Evolutionary conservation across 2,329 filamentous ascomycete species (phyloP).

Genomic region (Teratosphaeria nubilosa): DNA sequence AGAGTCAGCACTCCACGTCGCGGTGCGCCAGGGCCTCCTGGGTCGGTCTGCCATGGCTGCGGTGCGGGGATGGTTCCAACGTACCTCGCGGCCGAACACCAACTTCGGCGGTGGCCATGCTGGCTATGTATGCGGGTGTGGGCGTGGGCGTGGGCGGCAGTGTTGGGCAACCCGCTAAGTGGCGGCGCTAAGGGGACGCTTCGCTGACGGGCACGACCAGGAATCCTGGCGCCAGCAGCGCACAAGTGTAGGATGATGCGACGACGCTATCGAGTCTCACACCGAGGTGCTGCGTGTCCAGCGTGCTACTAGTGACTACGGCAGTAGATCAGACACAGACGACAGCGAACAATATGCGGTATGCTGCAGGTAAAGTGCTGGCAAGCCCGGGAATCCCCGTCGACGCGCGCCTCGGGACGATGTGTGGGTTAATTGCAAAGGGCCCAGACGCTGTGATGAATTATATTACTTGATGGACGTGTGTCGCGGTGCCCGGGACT

Average conservation of each 20-base stretch:
- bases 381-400: neutral
- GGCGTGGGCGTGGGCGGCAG: too few relatives aligned
- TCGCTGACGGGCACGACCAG: neutral
- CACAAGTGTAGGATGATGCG: neutral
- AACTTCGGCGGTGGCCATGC: constrained; percentile 37
- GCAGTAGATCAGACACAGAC: neutral
- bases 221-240: neutral
- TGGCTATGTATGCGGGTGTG: neutral
- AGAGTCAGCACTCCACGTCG: constrained; percentile 5
- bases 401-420: neutral
- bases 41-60: neutral
- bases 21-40: constrained; percentile 12
- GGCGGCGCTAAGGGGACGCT: neutral
- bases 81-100: constrained; percentile 34
- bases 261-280: neutral
- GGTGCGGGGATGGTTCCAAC: neutral
- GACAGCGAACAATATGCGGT: neutral
- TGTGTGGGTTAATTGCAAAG: neutral
- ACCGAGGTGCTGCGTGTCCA: neutral
- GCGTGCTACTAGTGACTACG: neutral
- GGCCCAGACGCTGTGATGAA: too few relatives aligned
- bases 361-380: neutral
- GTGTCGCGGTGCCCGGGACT: neutral
- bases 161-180: neutral
- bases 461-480: neutral